Percentiles rank a stretch among this genome's conserved stretches.
These are phyloP conservation scores for Cenchrus americanus DNA, from an alignment of 176 grass and related monocot species.

Conservation along the genomic window DNA sequence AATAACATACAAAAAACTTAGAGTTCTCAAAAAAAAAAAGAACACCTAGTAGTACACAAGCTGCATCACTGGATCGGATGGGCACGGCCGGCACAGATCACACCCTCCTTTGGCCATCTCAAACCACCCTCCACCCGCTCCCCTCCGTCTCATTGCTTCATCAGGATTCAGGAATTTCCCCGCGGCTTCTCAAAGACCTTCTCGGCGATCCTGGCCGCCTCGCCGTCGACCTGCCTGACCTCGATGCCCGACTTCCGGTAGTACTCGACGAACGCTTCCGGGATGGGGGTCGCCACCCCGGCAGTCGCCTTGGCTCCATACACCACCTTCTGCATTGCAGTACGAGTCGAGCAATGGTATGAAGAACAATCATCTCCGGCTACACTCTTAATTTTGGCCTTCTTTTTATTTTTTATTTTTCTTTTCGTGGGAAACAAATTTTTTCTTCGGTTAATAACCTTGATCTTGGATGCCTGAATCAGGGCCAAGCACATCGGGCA, in stretches of 20 bases:
- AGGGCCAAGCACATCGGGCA: conserved; percentile 74
- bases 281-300: not conserved
- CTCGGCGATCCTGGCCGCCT: not conserved
- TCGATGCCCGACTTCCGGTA: not conserved
- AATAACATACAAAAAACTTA: too few relatives aligned
- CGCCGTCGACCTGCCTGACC: not conserved
- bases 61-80: not conserved
- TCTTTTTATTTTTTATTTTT: not conserved
- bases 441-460: conserved; percentile 34
- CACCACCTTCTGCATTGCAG: conserved; percentile 5
- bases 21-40: too few relatives aligned
- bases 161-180: not conserved
- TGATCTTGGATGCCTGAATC: conserved; percentile 64
- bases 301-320: conserved; percentile 4
- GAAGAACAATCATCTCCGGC: not conserved
- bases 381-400: too few relatives aligned
- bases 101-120: not conserved
- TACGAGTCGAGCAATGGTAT: not conserved
- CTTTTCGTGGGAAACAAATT: not conserved
- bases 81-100: not conserved
- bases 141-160: not conserved
- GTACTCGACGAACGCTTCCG: not conserved
- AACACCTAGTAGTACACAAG: too few relatives aligned
- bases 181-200: not conserved
- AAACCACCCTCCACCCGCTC: not conserved